phyloP scores from a whole-genome alignment of 2,329 filamentous ascomycete genomes.

The Cadophora sp. region DNA sequence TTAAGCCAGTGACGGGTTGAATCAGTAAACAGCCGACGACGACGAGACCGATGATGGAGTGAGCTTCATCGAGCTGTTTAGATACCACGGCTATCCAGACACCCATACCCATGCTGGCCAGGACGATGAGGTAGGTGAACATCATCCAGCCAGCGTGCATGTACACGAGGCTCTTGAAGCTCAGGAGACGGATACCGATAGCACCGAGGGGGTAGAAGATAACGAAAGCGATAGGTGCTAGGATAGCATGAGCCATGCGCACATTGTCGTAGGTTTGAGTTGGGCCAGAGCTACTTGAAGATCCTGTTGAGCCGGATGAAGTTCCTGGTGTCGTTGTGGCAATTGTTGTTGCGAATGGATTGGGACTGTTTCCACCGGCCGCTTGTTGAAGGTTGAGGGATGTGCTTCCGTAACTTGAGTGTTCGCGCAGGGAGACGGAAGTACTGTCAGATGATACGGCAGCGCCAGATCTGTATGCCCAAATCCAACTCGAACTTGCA shows the following conservation, averaged over 20 bases:
- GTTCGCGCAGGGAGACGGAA: slow-evolving; percentile 51
- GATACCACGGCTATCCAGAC: slow-evolving; percentile 47
- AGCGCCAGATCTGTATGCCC: slow-evolving; percentile 52
- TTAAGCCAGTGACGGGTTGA: slow-evolving; percentile 62
- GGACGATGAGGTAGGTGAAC: slow-evolving; percentile 61
- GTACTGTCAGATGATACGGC: slow-evolving; percentile 54
- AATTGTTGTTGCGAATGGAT: slow-evolving; percentile 35
- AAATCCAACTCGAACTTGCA: slow-evolving; percentile 56
- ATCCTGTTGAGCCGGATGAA: slow-evolving; percentile 7
- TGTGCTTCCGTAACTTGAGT: slow-evolving; percentile 51
- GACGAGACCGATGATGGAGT: slow-evolving; percentile 62
- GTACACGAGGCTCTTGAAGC: slow-evolving; percentile 48
- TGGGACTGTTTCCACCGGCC: slow-evolving; percentile 51
- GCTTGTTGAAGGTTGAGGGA: slow-evolving; percentile 55
- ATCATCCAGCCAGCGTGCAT: slow-evolving; percentile 64
- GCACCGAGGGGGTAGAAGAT: slow-evolving; percentile 66
- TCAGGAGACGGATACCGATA: slow-evolving; percentile 65
- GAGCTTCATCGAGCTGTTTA: slow-evolving; percentile 40
- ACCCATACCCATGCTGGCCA: slow-evolving; percentile 65
- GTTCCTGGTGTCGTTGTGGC: slow-evolving; percentile 20
- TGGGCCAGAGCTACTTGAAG: neutral
- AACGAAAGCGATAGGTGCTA: slow-evolving; percentile 65
- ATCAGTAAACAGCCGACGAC: slow-evolving; percentile 59
- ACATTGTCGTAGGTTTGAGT: slow-evolving; percentile 20
- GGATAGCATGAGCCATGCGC: slow-evolving; percentile 56